A percentile compares a stretch with the other conserved stretches of the same genome.
Evolutionary conservation across 805 yeast species (phyloP).

Genomic region (Nakazawaea laoshanensis): DNA sequence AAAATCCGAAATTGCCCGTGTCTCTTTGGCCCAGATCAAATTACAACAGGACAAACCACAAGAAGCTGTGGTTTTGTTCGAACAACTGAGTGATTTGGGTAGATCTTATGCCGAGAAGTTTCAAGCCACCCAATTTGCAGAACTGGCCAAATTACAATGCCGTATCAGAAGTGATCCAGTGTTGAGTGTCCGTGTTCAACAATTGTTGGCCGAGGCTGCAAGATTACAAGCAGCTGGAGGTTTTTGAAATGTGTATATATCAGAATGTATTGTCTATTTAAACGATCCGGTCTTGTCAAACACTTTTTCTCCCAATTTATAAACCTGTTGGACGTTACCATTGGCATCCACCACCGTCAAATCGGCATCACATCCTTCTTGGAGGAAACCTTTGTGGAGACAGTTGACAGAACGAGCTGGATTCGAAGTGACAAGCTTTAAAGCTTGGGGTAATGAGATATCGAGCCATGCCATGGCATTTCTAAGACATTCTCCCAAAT

Average conservation of each 20-base stretch:
- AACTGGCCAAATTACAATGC: constrained; percentile 86
- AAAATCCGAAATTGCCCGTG: constrained; percentile 78
- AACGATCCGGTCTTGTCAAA: constrained; percentile 11
- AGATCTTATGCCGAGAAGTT: constrained; percentile 81
- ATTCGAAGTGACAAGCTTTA: constrained; percentile 45
- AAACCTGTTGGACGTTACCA: constrained; percentile 40
- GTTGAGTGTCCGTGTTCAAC: constrained; percentile 53
- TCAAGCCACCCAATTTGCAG: constrained; percentile 86
- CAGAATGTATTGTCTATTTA: constrained; percentile 3
- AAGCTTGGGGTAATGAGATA: constrained; percentile 40
- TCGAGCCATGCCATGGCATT: constrained; percentile 43
- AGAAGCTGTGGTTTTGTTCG: constrained; percentile 76
- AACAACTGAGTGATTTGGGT: constrained; percentile 73
- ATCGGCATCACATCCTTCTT: constrained; percentile 49
- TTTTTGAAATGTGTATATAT: background rate
- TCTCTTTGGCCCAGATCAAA: constrained; percentile 86
- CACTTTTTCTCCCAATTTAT: constrained; percentile 36
- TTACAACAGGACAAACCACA: constrained; percentile 76
- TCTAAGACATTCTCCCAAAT: constrained; percentile 39
- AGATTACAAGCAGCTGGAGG: constrained; percentile 17
- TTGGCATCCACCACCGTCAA: constrained; percentile 33
- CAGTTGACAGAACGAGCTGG: constrained; percentile 42
- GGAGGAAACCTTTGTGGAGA: constrained; percentile 39
- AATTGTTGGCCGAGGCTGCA: constrained; percentile 33
- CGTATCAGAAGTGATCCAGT: constrained; percentile 65